phyloP scores from a whole-genome alignment of 1,284 basidiomycete genomes.

The Pyrrhoderma lamaoense region DNA sequence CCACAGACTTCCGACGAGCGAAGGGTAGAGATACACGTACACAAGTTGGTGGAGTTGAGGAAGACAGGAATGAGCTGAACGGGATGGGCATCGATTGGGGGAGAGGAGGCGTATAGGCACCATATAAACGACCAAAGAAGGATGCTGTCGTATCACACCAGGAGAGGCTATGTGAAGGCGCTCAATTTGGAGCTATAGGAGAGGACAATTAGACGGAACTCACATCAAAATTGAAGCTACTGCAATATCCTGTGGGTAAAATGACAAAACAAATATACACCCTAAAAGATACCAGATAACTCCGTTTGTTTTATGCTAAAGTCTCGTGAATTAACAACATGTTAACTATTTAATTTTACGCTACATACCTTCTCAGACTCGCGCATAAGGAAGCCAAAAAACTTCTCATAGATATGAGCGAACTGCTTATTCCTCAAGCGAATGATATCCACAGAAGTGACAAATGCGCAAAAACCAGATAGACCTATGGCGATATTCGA shows the following conservation, averaged over 20 bases:
- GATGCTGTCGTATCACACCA: conserved; percentile 98
- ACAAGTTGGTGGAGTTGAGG: conserved; percentile 30
- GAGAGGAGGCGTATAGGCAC: conserved; percentile 68
- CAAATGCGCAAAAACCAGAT: conserved; percentile 58
- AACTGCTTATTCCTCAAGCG: conserved; percentile 68
- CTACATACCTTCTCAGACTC: conserved; percentile 75
- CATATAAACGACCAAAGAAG: conserved; percentile 84
- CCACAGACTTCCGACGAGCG: conserved; percentile 79
- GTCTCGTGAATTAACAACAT: background rate
- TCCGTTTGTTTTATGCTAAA: conserved; percentile 69
- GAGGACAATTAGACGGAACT: conserved; percentile 27
- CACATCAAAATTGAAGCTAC: conserved; percentile 85
- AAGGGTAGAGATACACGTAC: conserved; percentile 53
- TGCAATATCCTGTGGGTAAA: conserved; percentile 84
- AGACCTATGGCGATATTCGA: conserved; percentile 58
- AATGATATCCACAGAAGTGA: conserved; percentile 73
- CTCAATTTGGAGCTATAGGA: conserved; percentile 3
- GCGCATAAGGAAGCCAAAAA: conserved; percentile 87
- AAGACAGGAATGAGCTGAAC: conserved; percentile 32
- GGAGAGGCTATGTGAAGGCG: conserved; percentile 58
- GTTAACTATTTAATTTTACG: background rate
- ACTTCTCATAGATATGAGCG: conserved; percentile 69
- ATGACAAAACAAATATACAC: conserved; percentile 72
- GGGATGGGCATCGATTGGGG: conserved; percentile 40
- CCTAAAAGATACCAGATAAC: conserved; percentile 96